phyloP scores from a whole-genome alignment of 108 stramenopile genomes.

The Nannochloropsis gaditana region DNA sequence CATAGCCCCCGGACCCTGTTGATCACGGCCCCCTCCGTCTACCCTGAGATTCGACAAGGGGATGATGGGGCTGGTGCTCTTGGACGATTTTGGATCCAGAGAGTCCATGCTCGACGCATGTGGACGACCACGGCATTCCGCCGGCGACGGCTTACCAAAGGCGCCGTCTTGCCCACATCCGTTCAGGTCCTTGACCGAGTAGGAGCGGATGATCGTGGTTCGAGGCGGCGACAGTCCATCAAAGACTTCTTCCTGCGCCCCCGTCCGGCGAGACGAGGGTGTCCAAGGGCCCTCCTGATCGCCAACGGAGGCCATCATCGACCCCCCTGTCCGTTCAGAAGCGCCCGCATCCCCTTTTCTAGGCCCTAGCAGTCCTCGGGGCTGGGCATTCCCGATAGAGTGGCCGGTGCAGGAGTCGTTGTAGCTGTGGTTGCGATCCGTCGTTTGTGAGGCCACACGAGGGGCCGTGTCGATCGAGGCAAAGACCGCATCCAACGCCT shows the following conservation, averaged over 20 bases:
- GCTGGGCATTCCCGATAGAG: not conserved
- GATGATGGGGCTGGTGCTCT: no score
- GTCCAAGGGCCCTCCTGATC: no score
- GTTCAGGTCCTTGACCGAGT: not conserved
- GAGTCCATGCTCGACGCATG: not conserved
- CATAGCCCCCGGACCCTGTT: not conserved
- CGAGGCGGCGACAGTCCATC: not conserved
- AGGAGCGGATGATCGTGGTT: not conserved
- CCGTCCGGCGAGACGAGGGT: not conserved
- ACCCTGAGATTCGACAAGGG: no score
- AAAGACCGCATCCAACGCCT: not conserved
- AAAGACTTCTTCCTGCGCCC: not conserved
- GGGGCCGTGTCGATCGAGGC: not conserved
- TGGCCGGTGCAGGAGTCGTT: slow-evolving; percentile 17
- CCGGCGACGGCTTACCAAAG: not conserved
- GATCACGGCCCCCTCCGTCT: no score
- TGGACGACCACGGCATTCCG: not conserved
- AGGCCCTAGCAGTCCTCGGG: no score
- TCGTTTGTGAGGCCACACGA: not conserved
- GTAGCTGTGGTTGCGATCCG: not conserved
- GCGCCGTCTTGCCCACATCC: no score
- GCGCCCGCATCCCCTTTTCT: no score
- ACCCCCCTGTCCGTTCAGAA: no score
- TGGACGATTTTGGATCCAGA: not conserved
- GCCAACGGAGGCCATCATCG: no score